phyloP scores from a whole-genome alignment of 768 basidiomycete species.

The Suillus decipiens region DNA sequence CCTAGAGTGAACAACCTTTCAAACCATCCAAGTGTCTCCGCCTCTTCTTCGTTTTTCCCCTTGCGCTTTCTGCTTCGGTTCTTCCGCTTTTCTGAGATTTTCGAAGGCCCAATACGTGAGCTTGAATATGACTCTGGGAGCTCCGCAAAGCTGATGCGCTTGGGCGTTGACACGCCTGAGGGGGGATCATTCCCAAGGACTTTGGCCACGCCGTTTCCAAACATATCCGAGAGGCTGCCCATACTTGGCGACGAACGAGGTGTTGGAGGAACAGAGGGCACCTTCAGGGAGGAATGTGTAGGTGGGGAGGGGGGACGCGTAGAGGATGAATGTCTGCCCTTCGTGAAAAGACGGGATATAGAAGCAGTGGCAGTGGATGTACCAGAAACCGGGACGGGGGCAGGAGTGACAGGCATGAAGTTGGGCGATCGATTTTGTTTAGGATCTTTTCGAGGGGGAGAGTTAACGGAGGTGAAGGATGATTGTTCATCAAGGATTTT shows the following conservation, averaged over 20 bases:
- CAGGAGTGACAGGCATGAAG: slow-evolving; percentile 41
- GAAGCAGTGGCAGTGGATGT: slow-evolving; percentile 79
- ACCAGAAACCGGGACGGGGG: slow-evolving; percentile 55
- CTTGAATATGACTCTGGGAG: slow-evolving; percentile 66
- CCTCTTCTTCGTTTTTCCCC: slow-evolving; percentile 30
- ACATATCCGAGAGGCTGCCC: slow-evolving; percentile 27
- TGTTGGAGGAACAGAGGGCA: slow-evolving; percentile 38
- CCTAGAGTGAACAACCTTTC: slow-evolving; percentile 21
- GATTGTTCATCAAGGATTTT: slow-evolving; percentile 62
- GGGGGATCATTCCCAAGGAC: slow-evolving; percentile 42
- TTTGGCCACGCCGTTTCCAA: slow-evolving; percentile 31
- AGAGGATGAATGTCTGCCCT: slow-evolving; percentile 56
- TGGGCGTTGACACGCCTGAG: slow-evolving; percentile 61
- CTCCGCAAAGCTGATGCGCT: slow-evolving; percentile 78
- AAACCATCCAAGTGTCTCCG: slow-evolving; percentile 26
- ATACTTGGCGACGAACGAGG: slow-evolving; percentile 38
- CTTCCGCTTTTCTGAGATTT: slow-evolving; percentile 33
- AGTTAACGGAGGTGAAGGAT: slow-evolving; percentile 35
- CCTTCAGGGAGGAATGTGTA: slow-evolving; percentile 47
- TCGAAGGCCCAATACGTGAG: slow-evolving; percentile 34
- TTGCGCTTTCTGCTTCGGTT: slow-evolving; percentile 30
- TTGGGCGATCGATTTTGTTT: slow-evolving; percentile 21
- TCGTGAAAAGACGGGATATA: slow-evolving; percentile 75
- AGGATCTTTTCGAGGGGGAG: slow-evolving; percentile 15
- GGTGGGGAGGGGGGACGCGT: slow-evolving; percentile 67